Percentiles rank a stretch among this genome's conserved stretches.
phyloP scores from a whole-genome alignment of 176 grass and related monocot species.

The Olyra latifolia region DNA sequence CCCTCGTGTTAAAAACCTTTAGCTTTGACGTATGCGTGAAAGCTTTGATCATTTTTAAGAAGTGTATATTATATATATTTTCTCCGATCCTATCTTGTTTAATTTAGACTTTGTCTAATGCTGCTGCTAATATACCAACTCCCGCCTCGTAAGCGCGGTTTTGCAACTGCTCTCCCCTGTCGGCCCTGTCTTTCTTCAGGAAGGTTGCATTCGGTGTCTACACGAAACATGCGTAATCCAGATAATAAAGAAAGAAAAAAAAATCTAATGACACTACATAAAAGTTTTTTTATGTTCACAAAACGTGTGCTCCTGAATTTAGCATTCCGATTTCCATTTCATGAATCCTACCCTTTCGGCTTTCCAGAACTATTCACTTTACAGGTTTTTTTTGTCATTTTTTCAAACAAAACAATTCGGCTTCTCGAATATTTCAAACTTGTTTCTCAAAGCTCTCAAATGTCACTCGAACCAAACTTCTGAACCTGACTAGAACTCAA shows the following conservation, averaged over 20 bases:
- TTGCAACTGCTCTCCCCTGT: background rate
- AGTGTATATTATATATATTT: background rate
- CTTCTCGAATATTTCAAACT: too few species aligned
- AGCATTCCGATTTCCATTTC: background rate
- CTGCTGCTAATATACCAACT: background rate
- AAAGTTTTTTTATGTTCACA: background rate
- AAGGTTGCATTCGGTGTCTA: constrained; percentile 4
- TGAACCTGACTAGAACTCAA: too few species aligned
- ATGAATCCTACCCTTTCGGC: background rate
- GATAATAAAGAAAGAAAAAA: background rate
- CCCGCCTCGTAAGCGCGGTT: background rate
- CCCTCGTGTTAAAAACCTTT: background rate
- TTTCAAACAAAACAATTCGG: too few species aligned
- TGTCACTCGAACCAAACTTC: too few species aligned
- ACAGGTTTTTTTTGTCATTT: too few species aligned
- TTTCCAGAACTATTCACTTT: background rate
- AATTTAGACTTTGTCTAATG: background rate
- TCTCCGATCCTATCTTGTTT: too few species aligned
- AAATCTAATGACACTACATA: background rate
- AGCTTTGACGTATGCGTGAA: background rate
- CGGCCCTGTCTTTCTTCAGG: background rate
- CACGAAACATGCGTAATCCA: background rate
- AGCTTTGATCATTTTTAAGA: background rate
- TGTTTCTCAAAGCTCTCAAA: too few species aligned
- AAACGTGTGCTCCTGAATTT: background rate